Base-by-base conservation (phyloP, 2,329 filamentous ascomycete species). In the Periconia sp. region DNA sequence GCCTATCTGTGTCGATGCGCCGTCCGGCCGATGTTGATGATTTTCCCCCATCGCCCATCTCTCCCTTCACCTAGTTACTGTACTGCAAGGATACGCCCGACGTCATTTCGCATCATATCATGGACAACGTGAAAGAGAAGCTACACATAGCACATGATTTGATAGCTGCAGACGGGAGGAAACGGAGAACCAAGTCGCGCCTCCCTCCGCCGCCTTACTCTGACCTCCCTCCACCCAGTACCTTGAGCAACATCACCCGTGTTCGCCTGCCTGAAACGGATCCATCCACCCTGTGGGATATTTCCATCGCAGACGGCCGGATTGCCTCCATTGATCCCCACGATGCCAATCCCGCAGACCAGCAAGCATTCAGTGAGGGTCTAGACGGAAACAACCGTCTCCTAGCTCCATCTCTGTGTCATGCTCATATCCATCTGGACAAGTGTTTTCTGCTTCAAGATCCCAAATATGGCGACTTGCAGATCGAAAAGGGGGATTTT, bases 371-470 rank as follows among this genome's bases (percentile, higher is more conserved):
- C 15, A 64, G 69, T 6, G 64, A 74, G 27, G 66, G 73, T 6
- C 69, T 84, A 47, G 61, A 80, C 57, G 76, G 71, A 17, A 50
- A 60, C 19, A 70, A 69, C 46, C 67, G 75, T 23, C 70, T 84
- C 1, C 61, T 84, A 11, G 72, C 76, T 18, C 84, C 85, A 3
- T 79, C 81, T 9, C 78, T 91, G 2, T 89, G 86, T 59, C 88
- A 91, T 64, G 86, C 88, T 8, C 88, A 91, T 60, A 83, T 91
- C 47, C 88, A 91, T 64, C 77, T 91, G 27, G 88, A 91, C 70
- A 87, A 87, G 64, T 80, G 83, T 40, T 87, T 83, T 60, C 71
- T 87, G 27, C 76, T 87, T 10, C 83, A 77, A 18, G 78, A 84
- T 59, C 79, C 82, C 5, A 81, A 79, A 62, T 89, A 86, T 70